These are phyloP conservation scores for Davidsoniella virescens DNA, from an alignment of 2,329 filamentous ascomycete genomes.

Conservation along the genomic window DNA sequence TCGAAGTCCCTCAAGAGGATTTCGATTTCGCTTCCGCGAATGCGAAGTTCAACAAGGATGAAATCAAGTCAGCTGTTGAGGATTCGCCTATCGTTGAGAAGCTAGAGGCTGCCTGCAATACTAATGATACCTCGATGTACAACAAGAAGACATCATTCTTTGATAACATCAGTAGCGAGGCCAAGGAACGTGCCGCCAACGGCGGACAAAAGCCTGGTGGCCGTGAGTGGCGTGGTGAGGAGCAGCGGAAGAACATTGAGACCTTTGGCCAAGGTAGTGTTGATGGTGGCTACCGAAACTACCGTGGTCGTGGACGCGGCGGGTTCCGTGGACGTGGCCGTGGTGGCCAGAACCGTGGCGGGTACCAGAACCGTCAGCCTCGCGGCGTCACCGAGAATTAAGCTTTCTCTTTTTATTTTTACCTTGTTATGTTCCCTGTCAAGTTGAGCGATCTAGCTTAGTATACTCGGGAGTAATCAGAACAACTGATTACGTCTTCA, in stretches of 20 bases:
- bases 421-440: background rate
- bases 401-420: conserved; percentile 3
- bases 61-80: conserved; percentile 3
- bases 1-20: conserved; percentile 79
- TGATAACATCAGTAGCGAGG: conserved; percentile 92
- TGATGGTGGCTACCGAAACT: conserved; percentile 62
- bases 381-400: conserved; percentile 2
- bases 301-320: conserved; percentile 62
- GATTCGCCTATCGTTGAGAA: conserved; percentile 32
- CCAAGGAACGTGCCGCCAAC: conserved; percentile 71
- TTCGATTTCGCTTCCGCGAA: conserved; percentile 65
- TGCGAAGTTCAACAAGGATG: conserved; percentile 31
- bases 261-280: conserved; percentile 96
- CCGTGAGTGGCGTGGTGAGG: conserved; percentile 78
- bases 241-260: conserved; percentile 91
- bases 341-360: conserved; percentile 24
- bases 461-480: no score
- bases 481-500: no score
- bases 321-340: conserved; percentile 31
- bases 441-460: no score
- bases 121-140: conserved; percentile 44
- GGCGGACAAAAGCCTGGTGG: conserved; percentile 53
- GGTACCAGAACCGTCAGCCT: conserved; percentile 12
- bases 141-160: conserved; percentile 89
- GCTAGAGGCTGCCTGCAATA: conserved; percentile 51